Percentiles rank a stretch among this genome's conserved stretches.
Evolutionary conservation across 192 early-diverging fungal species (phyloP).

Genomic region (Cladochytrium replicatum): DNA sequence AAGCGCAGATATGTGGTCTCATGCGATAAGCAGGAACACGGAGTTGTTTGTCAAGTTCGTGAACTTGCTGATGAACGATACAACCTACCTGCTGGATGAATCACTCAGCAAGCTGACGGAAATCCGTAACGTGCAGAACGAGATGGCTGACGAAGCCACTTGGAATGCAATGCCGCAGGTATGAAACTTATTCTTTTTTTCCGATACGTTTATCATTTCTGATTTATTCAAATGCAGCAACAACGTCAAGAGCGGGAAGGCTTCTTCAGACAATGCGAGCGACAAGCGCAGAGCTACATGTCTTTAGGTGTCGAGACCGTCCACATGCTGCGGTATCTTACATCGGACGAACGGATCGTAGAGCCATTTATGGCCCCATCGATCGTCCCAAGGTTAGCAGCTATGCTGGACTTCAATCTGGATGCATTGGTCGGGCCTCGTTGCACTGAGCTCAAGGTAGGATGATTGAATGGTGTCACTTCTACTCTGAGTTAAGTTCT

Average conservation of each 20-base stretch:
- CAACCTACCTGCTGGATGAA: slow-evolving; percentile 91
- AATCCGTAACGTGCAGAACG: slow-evolving; percentile 71
- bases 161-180: slow-evolving; percentile 44
- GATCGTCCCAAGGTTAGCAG: slow-evolving; percentile 84
- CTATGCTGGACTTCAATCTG: slow-evolving; percentile 97
- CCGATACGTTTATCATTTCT: background rate
- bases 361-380: slow-evolving; percentile 78
- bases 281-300: slow-evolving; percentile 79
- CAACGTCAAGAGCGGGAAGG: slow-evolving; percentile 53
- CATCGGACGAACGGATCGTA: slow-evolving; percentile 54
- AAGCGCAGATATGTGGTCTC: background rate
- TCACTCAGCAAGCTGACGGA: slow-evolving; percentile 74
- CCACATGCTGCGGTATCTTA: slow-evolving; percentile 81
- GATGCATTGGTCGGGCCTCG: slow-evolving; percentile 80
- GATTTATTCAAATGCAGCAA: slow-evolving; percentile 23
- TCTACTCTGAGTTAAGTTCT: background rate
- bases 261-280: slow-evolving; percentile 51
- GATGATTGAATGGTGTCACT: slow-evolving; percentile 13
- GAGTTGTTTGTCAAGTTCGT: slow-evolving; percentile 83
- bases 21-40: slow-evolving; percentile 26
- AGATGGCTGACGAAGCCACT: slow-evolving; percentile 51
- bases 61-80: slow-evolving; percentile 90
- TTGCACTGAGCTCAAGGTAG: slow-evolving; percentile 79
- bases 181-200: slow-evolving; percentile 5
- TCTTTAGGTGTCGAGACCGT: slow-evolving; percentile 87